Base-by-base conservation (phyloP, 164 flowering plant genomes). In the Kalanchoe fedtschenkoi region DNA sequence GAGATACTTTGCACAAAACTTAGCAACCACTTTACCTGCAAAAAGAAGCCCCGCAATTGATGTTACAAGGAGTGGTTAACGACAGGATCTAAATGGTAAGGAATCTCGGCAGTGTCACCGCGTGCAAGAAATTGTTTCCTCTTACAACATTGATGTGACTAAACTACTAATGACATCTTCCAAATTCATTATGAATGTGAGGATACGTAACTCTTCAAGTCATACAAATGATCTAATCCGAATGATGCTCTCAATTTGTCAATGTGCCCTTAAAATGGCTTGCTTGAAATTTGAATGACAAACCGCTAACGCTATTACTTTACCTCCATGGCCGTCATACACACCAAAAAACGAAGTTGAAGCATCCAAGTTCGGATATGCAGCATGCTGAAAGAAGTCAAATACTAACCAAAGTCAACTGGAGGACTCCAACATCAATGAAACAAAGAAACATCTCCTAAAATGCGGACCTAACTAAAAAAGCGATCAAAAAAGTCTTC, bases 301-400 rank as follows among this genome's bases (percentile, higher is more conserved):
- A 32, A 30, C 26, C 44, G 64, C 2, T n/a, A n/a, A 28, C 62
- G 39, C 58, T 58, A 74, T n/a, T 33, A 58, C 38, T 58, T 66
- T 78, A 95, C 99, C 99, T 83, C 97, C 99, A 82, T 95, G 99
- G 43, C 99, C 99, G 85, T 95, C 97, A 83, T 86, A 95, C 47
- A 95, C 96, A 65, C 97, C 97, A 80, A 95, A 95, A 77, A 91
- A 95, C 24, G 99, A 95, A 21, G 96, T 87, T 39, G 83, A 69
- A 55, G 66, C 66, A 72, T 91, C 99, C 71, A 91, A 74, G 84
- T 95, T 84, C 11, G 90, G 80, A 59, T 61, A 62, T 43, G 99
- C 96, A 69, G 96, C 96, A 83, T 95, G 99, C 99, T 95, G 69
- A 22, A 34, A 55, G 34, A 60, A 55, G 38, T 35, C 51, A 64